A percentile compares a stretch with the other conserved stretches of the same genome.
These are phyloP conservation scores for Exophiala phaeomuriformis DNA, from an alignment of 2,329 filamentous ascomycete genomes.

Conservation along the genomic window DNA sequence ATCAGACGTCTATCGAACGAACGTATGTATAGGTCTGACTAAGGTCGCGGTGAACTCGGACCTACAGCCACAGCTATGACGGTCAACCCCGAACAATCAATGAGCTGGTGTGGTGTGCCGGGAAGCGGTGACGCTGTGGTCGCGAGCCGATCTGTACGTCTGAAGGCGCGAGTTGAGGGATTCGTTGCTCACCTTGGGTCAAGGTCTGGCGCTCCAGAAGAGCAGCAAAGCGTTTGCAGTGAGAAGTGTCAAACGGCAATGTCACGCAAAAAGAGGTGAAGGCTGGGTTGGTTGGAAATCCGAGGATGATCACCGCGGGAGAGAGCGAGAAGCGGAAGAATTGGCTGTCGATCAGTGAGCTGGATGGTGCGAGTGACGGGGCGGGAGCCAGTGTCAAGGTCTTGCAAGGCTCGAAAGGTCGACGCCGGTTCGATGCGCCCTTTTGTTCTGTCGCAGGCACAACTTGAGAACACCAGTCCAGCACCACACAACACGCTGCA, in stretches of 20 bases:
- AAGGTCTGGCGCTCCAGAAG: not conserved
- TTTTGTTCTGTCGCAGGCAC: not conserved
- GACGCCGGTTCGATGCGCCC: not conserved
- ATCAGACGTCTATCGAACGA: constrained; percentile 10
- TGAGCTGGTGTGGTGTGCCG: not conserved
- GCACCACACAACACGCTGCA: not conserved
- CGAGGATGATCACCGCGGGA: constrained; percentile 14
- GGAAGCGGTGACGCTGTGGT: not conserved
- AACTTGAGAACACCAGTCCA: not conserved
- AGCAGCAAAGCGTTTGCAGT: constrained; percentile 4
- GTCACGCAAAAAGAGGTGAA: constrained; percentile 5
- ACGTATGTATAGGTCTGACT: not conserved
- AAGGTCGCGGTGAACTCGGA: not conserved
- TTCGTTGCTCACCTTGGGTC: constrained; percentile 7
- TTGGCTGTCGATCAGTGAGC: constrained; percentile 19
- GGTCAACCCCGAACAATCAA: not conserved
- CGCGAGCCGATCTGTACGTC: not conserved
- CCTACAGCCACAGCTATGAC: not conserved
- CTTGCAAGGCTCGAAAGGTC: not conserved
- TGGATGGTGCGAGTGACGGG: constrained; percentile 6
- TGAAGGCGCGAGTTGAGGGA: not conserved
- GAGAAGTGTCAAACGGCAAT: not conserved
- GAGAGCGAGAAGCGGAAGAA: constrained; percentile 13
- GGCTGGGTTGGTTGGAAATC: constrained; percentile 13
- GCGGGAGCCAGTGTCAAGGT: constrained; percentile 10